Conservation (phyloP, 768 basidiomycete species). For the Serendipita sp. region DNA sequence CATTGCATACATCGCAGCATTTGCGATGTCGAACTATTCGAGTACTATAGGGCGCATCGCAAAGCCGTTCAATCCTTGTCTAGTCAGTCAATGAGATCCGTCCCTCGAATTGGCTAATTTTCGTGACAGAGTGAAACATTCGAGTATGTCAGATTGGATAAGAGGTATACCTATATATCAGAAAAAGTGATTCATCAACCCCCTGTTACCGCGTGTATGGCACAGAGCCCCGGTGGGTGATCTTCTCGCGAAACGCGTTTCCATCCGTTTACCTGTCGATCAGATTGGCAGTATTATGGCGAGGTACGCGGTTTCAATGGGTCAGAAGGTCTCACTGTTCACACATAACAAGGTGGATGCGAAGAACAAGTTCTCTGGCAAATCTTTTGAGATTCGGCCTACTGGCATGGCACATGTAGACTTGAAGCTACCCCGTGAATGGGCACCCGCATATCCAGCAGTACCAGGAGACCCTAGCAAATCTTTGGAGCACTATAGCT, state of each 20-base stretch:
- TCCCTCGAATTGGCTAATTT: neutral
- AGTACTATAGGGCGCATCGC: conserved; percentile 93
- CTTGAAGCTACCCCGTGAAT: conserved; percentile 52
- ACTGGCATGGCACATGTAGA: conserved; percentile 89
- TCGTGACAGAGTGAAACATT: conserved; percentile 67
- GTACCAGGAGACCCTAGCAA: conserved; percentile 24
- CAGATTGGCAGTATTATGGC: conserved; percentile 74
- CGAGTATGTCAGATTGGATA: conserved; percentile 78
- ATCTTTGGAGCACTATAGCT: conserved; percentile 80
- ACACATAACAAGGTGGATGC: conserved; percentile 57
- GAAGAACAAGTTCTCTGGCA: conserved; percentile 92
- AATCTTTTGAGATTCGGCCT: conserved; percentile 89
- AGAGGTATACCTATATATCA: conserved; percentile 80
- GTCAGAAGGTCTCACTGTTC: neutral
- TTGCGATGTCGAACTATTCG: conserved; percentile 96
- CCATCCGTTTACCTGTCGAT: neutral
- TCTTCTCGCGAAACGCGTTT: neutral
- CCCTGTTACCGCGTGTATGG: conserved; percentile 91
- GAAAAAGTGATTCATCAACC: conserved; percentile 98
- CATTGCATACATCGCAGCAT: conserved; percentile 85
- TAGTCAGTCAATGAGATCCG: conserved; percentile 22
- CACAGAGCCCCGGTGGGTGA: conserved; percentile 45
- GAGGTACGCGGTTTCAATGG: conserved; percentile 31
- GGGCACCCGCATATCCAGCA: conserved; percentile 46
- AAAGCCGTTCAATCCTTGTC: conserved; percentile 93